Evolutionary conservation across 306 rosid genomes (phyloP), one percentile per base, ranked within the genome.

Genomic region (Medicago truncatula): DNA sequence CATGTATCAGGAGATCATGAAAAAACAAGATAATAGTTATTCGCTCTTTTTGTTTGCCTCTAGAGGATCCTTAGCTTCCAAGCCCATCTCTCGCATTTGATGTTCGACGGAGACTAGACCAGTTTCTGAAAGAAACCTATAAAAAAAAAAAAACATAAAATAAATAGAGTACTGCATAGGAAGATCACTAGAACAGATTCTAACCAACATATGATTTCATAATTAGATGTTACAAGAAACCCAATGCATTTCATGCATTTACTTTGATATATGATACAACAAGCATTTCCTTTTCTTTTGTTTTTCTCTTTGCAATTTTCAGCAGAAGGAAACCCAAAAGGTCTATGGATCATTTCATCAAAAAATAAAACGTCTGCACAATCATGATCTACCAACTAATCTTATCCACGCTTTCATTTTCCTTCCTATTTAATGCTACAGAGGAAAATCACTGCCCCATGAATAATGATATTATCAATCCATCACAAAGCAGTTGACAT

Each of bases 111-210:
- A 82, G 49, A 93, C 98, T 83, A 91, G 78, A 75, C 98, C 97
- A 44, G 94, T 91, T 86, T 89, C 56, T 2, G 91, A 80, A 67
- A 93, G 97, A 89, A 91, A 89, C 98, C 98, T 93, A 89, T 78
- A 78, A 43, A 6, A 15, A 65, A 78, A 43, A 6, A 15, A 65
- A 25, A 71, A 2, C 2, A 43, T 10, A 46, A 62, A 79, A 44
- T 25, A 28, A 28, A 28, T 60, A 38, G n/a, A 69, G 39, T 46
- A 58, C 46, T n/a, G 75, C 46, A 73, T 15, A 46, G 61, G 53
- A 80, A 56, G 25, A 34, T 43, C 52, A 66, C 11, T 13, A 40
- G 56, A 56, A 21, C 56, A 74, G 77, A 71, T 69, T 61, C 50
- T 60, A 71, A 57, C 39, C 18, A 31, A 46, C 40, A 59, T 20